Base-by-base conservation (phyloP, 306 rosid species). In the Cicer cuneatum region DNA sequence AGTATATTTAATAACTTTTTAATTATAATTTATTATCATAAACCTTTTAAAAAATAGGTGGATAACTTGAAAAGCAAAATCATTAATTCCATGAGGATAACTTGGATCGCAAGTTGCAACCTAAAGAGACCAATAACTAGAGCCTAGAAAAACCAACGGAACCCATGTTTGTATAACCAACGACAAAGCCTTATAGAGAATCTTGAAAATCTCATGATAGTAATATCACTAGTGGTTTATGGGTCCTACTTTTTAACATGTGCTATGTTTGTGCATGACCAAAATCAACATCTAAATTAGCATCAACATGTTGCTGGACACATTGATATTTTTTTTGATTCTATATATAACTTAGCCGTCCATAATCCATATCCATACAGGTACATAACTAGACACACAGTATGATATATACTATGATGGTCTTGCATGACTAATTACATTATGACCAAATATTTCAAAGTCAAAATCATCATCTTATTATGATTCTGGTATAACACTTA, bases 221-320 rank as follows among this genome's bases (percentile, higher is more conserved):
- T 21, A 37, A 74, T 56, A 37, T 70, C 10, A 33, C 5, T 57
- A 71, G 73, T 73, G 71, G 64, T 8, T 19, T 9, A 66, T 73
- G 57, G 75, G 81, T 46, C 83, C 78, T 72, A 61, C 69, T 58
- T 72, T 57, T 72, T 57, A 15, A 46, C 75, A 66, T 46, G 80
- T 72, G 63, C 33, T 40, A 40, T 78, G 74, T 66, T 66, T 56
- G 43, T 78, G 57, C 75, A 66, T 66, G 41, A 19, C 78, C 45
- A 80, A 62, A 56, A 35, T 41, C 58, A 77, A 68, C 18, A 61
- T 71, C 60, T 19, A 67, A 69, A 54, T 54, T 40, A 54, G 71
- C 59, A 56, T 54, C 77, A 38, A 8, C 65, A 53, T 29, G n/a
- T 5, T 56, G 29, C 46, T 63, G 45, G 45, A 54, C 38, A 37